Conservation (phyloP, 176 grass and related monocot genomes). For the Elaeis guineensis region DNA sequence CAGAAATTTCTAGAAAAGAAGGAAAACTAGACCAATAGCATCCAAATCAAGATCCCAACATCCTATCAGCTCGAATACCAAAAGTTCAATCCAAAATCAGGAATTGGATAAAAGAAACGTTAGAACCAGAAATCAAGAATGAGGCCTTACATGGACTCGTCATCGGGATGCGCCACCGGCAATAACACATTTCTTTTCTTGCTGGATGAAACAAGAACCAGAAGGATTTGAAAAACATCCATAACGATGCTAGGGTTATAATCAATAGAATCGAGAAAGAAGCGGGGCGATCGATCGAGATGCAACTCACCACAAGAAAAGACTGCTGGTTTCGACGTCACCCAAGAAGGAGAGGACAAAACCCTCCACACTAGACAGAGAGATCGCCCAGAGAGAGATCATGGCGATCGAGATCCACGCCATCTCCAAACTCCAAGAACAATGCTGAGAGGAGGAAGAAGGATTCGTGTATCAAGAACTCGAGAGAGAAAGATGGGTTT, state of each 20-base stretch:
- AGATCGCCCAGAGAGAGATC: constrained; percentile 40
- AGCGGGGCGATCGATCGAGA: neutral
- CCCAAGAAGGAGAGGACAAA: constrained; percentile 11
- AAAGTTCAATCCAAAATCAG: too few species aligned
- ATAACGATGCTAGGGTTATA: neutral
- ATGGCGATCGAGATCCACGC: constrained; percentile 27
- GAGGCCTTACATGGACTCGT: constrained; percentile 66
- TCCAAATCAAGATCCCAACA: too few species aligned
- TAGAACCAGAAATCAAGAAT: neutral
- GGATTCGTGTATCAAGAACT: too few species aligned
- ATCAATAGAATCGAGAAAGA: neutral
- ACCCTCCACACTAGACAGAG: constrained; percentile 21
- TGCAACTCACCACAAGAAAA: neutral
- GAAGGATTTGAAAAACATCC: neutral
- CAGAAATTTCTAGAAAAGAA: too few species aligned
- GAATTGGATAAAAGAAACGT: too few species aligned
- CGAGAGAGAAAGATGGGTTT: too few species aligned
- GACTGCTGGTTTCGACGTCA: neutral
- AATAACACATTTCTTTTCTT: constrained; percentile 60
- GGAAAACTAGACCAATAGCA: too few species aligned
- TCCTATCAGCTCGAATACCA: too few species aligned
- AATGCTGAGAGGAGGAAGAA: neutral
- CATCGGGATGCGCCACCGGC: constrained; percentile 71
- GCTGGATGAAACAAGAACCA: neutral
- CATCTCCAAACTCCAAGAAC: constrained; percentile 1